Evolutionary conservation across 2,329 filamentous ascomycete species (phyloP).

Genomic region (Calonectria henricotiae): DNA sequence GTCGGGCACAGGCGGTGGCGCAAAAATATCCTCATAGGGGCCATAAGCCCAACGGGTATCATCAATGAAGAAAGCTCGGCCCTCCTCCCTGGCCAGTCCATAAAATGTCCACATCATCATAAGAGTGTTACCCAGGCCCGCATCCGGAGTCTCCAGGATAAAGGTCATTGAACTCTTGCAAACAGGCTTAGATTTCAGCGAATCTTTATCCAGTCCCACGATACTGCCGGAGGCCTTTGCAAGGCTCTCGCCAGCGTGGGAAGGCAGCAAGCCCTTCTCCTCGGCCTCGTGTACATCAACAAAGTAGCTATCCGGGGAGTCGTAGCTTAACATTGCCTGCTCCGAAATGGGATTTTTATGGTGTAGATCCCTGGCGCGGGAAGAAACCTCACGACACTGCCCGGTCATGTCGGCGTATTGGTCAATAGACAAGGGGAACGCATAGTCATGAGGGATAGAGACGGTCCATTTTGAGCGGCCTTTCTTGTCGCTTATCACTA

Average conservation of each 20-base stretch:
- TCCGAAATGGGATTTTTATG: conserved; percentile 60
- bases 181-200: conserved; percentile 66
- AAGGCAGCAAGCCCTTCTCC: conserved; percentile 73
- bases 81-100: conserved; percentile 82
- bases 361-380: conserved; percentile 68
- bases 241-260: conserved; percentile 56
- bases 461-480: conserved; percentile 85
- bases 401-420: conserved; percentile 81
- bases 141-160: conserved; percentile 80
- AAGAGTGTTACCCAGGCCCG: conserved; percentile 83
- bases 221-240: conserved; percentile 63
- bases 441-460: conserved; percentile 78
- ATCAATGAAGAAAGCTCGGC: conserved; percentile 86
- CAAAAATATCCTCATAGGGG: conserved; percentile 81
- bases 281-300: conserved; percentile 84
- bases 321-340: conserved; percentile 68
- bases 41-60: conserved; percentile 90
- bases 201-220: conserved; percentile 66
- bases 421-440: conserved; percentile 77
- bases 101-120: conserved; percentile 90
- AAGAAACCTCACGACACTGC: conserved; percentile 77
- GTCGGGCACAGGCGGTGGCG: conserved; percentile 74
- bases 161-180: conserved; percentile 85
- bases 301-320: conserved; percentile 78
- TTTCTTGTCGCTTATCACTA: conserved; percentile 77